Conservation (phyloP, 2,329 filamentous ascomycete species). For the Colletotrichum somersetense region DNA sequence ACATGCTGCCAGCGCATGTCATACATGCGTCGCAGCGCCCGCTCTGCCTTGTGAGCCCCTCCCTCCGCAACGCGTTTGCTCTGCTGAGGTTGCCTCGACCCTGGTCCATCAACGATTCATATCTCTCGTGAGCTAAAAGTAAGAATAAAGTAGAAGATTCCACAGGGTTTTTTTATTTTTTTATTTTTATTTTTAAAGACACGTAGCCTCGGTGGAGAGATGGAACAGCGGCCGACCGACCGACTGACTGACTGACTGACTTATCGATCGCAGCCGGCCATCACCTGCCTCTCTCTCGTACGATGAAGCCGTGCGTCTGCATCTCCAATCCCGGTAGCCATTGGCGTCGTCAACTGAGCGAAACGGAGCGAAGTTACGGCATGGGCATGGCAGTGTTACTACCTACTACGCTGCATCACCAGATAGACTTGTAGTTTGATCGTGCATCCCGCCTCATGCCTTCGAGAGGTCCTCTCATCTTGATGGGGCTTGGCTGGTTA, state of each 20-base stretch:
- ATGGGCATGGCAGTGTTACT: neutral
- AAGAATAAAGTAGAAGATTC: neutral
- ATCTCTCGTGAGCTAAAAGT: neutral
- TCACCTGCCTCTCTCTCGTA: neutral
- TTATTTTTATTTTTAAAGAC: too few species aligned
- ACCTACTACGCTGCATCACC: neutral
- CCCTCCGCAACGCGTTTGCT: neutral
- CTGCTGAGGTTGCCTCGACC: neutral
- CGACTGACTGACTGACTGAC: neutral
- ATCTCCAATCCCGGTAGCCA: neutral
- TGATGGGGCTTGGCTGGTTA: neutral
- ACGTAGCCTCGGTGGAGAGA: neutral
- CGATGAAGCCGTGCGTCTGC: neutral
- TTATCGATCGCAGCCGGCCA: neutral
- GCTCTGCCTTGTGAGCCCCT: slow-evolving; percentile 31
- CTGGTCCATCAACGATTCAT: neutral
- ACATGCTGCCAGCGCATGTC: slow-evolving; percentile 35
- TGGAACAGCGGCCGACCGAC: neutral
- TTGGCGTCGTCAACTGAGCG: neutral
- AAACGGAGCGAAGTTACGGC: neutral
- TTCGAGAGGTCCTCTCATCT: too few species aligned
- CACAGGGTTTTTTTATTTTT: too few species aligned
- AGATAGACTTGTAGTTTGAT: neutral
- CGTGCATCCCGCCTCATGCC: neutral
- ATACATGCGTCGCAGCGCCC: slow-evolving; percentile 39